Base-by-base conservation (phyloP, 2,329 filamentous ascomycete genomes). In the Microdochium trichocladiopsis region DNA sequence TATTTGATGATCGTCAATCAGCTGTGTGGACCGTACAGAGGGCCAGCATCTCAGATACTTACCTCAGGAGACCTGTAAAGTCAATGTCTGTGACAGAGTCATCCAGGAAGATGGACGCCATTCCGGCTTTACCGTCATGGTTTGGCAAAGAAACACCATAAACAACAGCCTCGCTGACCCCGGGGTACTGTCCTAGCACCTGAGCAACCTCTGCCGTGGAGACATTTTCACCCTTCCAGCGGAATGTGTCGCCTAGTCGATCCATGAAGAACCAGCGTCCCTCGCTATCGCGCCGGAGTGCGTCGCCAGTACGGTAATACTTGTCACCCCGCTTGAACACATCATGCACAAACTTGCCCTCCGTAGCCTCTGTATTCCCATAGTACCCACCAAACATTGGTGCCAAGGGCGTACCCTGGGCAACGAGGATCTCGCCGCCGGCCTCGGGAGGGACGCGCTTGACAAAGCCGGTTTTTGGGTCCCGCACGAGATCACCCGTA, bases 401-500 rank as follows among this genome's bases (percentile, higher is more conserved):
- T 47, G 80, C 76, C 49, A 75, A 70, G 0, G 82, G 76, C 16
- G 86, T 73, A 0, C 74, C 64, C 43, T 66, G 64, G 12, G 60
- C 69, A n/a, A 90, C 80, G 25, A 92, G 69, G 14, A 92, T 87
- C 68, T 93, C 88, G n/a, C 88, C 87, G 3, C 87, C 87, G 43
- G 82, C 74, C 14, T 83, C 80, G 61, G 87, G 88, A 0, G 82
- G 67, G 49, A 79, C 76, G 25, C 86, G 77, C 25, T 71, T 72
- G 1, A 80, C 87, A 55, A 88, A 87, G 0, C 87, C 86, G 0
- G 86, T 90, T 58, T 78, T 76, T 0, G 81, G 74, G 62, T 90
- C 80, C 14, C 87, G 77, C 51, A 75, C 72, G 50, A 90, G 82
- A 37, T 85, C 83, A 8, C 83, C 85, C 1, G 84, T 85, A 18